Base-by-base conservation (phyloP, 176 grass and related monocot genomes). In the Musa beccarii region DNA sequence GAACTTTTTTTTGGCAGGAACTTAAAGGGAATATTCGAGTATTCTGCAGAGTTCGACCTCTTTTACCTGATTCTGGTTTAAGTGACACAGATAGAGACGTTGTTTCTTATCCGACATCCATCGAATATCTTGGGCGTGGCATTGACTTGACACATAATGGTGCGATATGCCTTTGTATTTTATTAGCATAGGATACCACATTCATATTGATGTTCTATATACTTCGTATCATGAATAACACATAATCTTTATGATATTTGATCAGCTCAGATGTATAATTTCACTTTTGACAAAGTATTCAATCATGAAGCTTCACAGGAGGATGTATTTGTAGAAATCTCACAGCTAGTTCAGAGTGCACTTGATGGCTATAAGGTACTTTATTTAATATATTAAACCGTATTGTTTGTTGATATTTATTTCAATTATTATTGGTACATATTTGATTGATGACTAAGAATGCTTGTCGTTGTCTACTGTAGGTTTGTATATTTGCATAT, bases 401-500 rank as follows among this genome's bases (percentile, higher is more conserved):
- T 61, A 17, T 61, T 9, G 16, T 61, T 19, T 19, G 9, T 17
- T 19, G 9, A 6, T 3, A 21, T 61, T 61, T 19, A 5, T 61
- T 15, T 7, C 17, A 6, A 7, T 61, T 8, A 20, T 61, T 61
- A 61, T 61, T n/a, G 17, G 17, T 61, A 20, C 1, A 20, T 43
- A 4, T 43, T 43, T 43, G 34, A 43, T 43, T 43, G 34, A 43
- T 21, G 11, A 66, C 21, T 26, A 66, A 66, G 11, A 26, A 13
- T 20, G 16, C 49, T 50, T 6, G 9, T 68, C 3, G 26, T 43
- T 67, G 2, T 62, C 69, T 10, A 19, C 11, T 87, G 15, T 26
- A 91, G 88, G 95, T 98, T 8, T 93, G 95, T 76, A 93, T 97
- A 88, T 97, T 97, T 90, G 93, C 93, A 26, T 97, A 97, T 49